Percentiles rank a stretch among this genome's conserved stretches.
Evolutionary conservation across 495 filamentous ascomycete species (phyloP).

Genomic region (Daldinia bambusicola): DNA sequence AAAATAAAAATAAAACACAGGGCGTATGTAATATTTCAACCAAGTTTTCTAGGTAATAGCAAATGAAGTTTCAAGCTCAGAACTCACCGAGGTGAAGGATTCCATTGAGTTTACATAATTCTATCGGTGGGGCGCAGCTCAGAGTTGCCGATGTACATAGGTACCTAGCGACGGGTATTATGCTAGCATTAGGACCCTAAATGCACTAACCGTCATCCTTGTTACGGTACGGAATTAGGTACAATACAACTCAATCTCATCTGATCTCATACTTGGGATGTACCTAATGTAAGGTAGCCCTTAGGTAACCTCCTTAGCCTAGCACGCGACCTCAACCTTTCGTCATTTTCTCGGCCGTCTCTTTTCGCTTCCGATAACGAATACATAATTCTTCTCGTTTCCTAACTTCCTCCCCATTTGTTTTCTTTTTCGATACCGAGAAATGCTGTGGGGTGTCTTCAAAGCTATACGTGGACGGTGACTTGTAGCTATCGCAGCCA

Average conservation of each 20-base stretch:
- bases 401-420: neutral
- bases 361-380: too few relatives aligned
- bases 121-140: too few relatives aligned
- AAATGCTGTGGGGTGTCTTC: slow-evolving; percentile 48
- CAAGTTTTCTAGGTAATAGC: neutral
- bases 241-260: slow-evolving; percentile 3
- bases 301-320: neutral
- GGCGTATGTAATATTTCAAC: slow-evolving; percentile 1
- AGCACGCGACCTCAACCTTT: slow-evolving; percentile 23
- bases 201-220: too few relatives aligned
- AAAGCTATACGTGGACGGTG: slow-evolving; percentile 57
- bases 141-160: neutral
- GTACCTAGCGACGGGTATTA: neutral
- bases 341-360: neutral
- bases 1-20: too few relatives aligned
- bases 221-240: neutral
- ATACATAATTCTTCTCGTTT: neutral
- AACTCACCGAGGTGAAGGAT: slow-evolving; percentile 11
- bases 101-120: too few relatives aligned
- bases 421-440: neutral
- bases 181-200: too few relatives aligned
- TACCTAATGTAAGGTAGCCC: too few relatives aligned
- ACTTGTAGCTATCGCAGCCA: slow-evolving; percentile 51
- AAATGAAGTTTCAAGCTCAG: slow-evolving; percentile 3
- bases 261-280: neutral